Evolutionary conservation across 2,329 filamentous ascomycete genomes (phyloP), one percentile per base, ranked within the genome.

Genomic region (Talaromyces piceae): DNA sequence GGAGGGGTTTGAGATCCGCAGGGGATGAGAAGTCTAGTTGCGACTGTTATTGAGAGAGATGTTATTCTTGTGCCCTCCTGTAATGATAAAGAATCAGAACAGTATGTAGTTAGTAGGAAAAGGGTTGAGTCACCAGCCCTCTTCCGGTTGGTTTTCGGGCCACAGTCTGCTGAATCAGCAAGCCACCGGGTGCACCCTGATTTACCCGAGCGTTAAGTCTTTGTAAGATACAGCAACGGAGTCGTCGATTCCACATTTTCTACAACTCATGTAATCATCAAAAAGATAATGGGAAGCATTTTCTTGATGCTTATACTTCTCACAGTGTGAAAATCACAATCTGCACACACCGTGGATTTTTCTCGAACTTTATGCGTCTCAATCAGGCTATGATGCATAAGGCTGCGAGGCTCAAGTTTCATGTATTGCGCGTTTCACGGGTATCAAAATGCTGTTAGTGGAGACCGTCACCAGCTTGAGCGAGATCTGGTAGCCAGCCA

Each of bases 1-100:
- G 64, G 69, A 63, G n/a, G 71, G 71, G 3, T 95, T 94, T 60
- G 69, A 75, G 13, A 73, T 87, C 27, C 58, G 55, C n/a, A n/a
- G n/a, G n/a, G n/a, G n/a, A n/a, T n/a, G n/a, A n/a, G n/a, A n/a
- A n/a, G n/a, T n/a, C n/a, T n/a, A n/a, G n/a, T n/a, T n/a, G n/a
- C n/a, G n/a, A n/a, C n/a, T n/a, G n/a, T n/a, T n/a, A n/a, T n/a
- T n/a, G n/a, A n/a, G n/a, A n/a, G n/a, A n/a, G n/a, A n/a, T n/a
- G n/a, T n/a, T n/a, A n/a, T n/a, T n/a, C n/a, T n/a, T n/a, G n/a
- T n/a, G n/a, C n/a, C n/a, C n/a, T n/a, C n/a, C n/a, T n/a, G n/a
- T n/a, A n/a, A n/a, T n/a, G n/a, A n/a, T n/a, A n/a, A n/a, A n/a
- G n/a, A n/a, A n/a, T n/a, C n/a, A n/a, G n/a, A n/a, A n/a, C n/a